phyloP scores from a whole-genome alignment of 2,329 filamentous ascomycete genomes.

The Mycosphaerella sp. region DNA sequence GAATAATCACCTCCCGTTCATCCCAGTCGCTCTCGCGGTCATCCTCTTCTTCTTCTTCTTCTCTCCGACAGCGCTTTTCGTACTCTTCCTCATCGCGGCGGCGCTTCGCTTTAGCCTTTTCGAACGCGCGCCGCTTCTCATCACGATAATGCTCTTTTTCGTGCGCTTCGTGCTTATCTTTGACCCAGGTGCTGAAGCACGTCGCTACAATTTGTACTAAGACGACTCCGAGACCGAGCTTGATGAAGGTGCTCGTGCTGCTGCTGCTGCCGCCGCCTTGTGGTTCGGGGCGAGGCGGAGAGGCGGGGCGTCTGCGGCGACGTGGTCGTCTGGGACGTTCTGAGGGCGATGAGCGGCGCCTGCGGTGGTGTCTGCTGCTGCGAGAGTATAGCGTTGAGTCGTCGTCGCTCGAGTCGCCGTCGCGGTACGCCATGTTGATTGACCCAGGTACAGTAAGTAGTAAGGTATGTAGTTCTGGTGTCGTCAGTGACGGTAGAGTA shows the following conservation, averaged over 20 bases:
- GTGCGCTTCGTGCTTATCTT: conserved; percentile 9
- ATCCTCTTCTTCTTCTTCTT: conserved; percentile 17
- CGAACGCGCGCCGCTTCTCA: conserved; percentile 14
- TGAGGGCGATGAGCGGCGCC: conserved; percentile 8
- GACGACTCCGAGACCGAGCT: conserved; percentile 11
- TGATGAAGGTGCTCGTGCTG: conserved; percentile 11
- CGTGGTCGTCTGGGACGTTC: conserved; percentile 2
- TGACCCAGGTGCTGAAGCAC: conserved; percentile 9
- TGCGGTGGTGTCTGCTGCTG: conserved; percentile 4
- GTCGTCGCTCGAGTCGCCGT: conserved; percentile 13
- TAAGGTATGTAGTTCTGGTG: too few species aligned
- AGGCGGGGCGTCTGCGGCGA: conserved; percentile 7
- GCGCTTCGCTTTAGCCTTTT: conserved; percentile 16
- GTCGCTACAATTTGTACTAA: conserved; percentile 12
- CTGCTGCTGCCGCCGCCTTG: conserved; percentile 5
- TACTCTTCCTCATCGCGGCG: conserved; percentile 10
- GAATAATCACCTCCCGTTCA: conserved; percentile 12
- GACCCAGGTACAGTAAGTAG: too few species aligned
- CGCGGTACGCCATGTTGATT: conserved; percentile 8
- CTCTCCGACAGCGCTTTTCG: conserved; percentile 23
- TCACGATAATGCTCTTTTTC: conserved; percentile 7
- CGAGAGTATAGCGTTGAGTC: conserved; percentile 10
- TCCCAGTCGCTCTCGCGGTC: conserved; percentile 1
- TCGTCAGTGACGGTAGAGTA: too few species aligned
- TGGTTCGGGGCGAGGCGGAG: background rate